phyloP scores from a whole-genome alignment of 1,284 basidiomycete genomes.

The Anthracocystis walkeri region DNA sequence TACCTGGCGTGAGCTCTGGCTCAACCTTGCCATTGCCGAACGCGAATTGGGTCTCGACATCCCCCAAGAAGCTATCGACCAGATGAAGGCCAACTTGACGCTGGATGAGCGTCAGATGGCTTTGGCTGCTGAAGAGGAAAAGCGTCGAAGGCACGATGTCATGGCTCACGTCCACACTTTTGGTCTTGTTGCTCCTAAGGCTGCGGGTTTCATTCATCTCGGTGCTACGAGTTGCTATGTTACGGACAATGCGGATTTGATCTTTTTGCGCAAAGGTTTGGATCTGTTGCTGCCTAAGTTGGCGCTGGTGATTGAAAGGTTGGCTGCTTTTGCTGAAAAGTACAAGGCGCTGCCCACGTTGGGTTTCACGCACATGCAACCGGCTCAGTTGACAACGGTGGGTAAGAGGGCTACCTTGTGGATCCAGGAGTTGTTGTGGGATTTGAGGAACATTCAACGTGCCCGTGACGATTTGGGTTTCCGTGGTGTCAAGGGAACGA shows the following conservation, averaged over 20 bases:
- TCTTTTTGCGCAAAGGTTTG: constrained; percentile 90
- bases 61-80: constrained; percentile 87
- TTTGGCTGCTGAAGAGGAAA: constrained; percentile 92
- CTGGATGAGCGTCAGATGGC: constrained; percentile 91
- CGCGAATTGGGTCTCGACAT: constrained; percentile 94
- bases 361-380: constrained; percentile 99
- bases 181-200: constrained; percentile 90
- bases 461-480: constrained; percentile 95
- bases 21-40: constrained; percentile 94
- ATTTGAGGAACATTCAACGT: constrained; percentile 90
- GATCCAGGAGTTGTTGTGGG: constrained; percentile 95
- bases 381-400: constrained; percentile 96
- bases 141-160: constrained; percentile 96
- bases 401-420: constrained; percentile 99
- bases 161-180: constrained; percentile 99
- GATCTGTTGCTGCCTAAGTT: constrained; percentile 87
- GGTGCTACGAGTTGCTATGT: constrained; percentile 99
- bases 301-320: constrained; percentile 87
- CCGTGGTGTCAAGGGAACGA: constrained; percentile 98
- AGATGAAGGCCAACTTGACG: constrained; percentile 90
- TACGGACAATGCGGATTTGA: constrained; percentile 89
- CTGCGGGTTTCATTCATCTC: constrained; percentile 95
- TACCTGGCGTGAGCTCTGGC: constrained; percentile 97
- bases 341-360: constrained; percentile 73
- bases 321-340: constrained; percentile 80